phyloP scores from a whole-genome alignment of 1,139 yeast genomes.

The Lodderomyces pseudojiufengensis region DNA sequence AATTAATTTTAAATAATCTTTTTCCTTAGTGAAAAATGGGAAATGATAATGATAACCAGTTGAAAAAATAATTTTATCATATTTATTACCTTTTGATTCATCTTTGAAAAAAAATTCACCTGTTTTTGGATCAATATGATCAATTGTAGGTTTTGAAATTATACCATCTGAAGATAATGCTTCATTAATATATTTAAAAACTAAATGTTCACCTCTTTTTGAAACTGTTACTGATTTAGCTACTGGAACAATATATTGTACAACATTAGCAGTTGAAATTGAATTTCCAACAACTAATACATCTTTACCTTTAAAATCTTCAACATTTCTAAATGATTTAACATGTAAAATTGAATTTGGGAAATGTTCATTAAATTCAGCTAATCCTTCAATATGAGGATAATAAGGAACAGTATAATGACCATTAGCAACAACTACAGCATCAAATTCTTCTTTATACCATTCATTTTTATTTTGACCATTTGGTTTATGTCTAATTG shows the following conservation, averaged over 20 bases:
- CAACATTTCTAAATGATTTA: conserved; percentile 52
- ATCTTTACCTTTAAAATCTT: conserved; percentile 38
- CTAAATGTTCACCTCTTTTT: conserved; percentile 28
- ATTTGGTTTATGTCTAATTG: conserved; percentile 23
- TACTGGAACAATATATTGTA: conserved; percentile 45
- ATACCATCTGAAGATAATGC: conserved; percentile 39
- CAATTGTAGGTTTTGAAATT: conserved; percentile 26
- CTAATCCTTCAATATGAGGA: conserved; percentile 50
- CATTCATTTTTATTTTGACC: conserved; percentile 24
- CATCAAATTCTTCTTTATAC: conserved; percentile 44
- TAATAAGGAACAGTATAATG: conserved; percentile 51
- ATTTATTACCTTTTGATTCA: conserved; percentile 21
- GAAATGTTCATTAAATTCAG: conserved; percentile 40
- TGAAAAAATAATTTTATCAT: conserved; percentile 30
- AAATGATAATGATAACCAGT: conserved; percentile 39
- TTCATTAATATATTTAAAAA: conserved; percentile 30
- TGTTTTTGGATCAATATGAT: conserved; percentile 22
- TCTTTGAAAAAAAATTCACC: conserved; percentile 28
- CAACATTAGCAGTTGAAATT: conserved; percentile 47
- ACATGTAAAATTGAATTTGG: conserved; percentile 57
- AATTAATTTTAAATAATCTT: conserved; percentile 18
- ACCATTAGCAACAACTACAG: conserved; percentile 52
- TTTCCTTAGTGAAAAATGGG: conserved; percentile 24
- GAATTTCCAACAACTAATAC: conserved; percentile 51
- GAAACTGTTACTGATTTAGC: conserved; percentile 38